Conservation (phyloP, 441 rosid genomes). For the Gossypium lobatum region DNA sequence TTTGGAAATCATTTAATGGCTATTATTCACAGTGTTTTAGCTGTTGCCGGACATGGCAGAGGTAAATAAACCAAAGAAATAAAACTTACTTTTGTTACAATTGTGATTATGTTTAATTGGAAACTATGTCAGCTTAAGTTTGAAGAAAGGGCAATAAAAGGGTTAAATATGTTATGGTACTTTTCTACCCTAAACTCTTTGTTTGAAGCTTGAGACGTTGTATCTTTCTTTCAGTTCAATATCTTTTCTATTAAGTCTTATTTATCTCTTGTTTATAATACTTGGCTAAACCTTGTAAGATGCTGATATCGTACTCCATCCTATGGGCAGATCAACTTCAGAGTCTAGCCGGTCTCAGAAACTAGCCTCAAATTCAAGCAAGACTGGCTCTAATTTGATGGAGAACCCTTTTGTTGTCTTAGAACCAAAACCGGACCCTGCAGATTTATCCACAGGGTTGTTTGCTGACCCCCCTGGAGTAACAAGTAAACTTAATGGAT, state of each 20-base stretch:
- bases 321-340: slow-evolving; percentile 48
- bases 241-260: background rate
- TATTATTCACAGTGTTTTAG: background rate
- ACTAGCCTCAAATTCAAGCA: slow-evolving; percentile 34
- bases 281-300: background rate
- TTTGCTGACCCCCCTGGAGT: slow-evolving; percentile 53
- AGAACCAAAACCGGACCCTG: slow-evolving; percentile 43
- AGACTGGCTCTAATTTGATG: slow-evolving; percentile 34
- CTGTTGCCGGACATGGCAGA: background rate
- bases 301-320: slow-evolving; percentile 12
- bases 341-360: slow-evolving; percentile 44
- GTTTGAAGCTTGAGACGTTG: background rate
- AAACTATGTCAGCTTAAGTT: background rate
- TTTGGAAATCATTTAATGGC: background rate
- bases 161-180: background rate
- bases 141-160: background rate
- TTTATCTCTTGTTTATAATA: background rate
- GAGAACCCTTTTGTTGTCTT: slow-evolving; percentile 69
- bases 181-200: background rate
- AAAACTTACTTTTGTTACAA: background rate
- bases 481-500: slow-evolving; percentile 41
- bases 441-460: slow-evolving; percentile 37
- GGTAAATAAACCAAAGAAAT: background rate
- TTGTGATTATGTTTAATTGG: background rate
- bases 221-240: slow-evolving; percentile 2